phyloP scores from a whole-genome alignment of 306 rosid genomes.

The Cucurbita ficifolia region DNA sequence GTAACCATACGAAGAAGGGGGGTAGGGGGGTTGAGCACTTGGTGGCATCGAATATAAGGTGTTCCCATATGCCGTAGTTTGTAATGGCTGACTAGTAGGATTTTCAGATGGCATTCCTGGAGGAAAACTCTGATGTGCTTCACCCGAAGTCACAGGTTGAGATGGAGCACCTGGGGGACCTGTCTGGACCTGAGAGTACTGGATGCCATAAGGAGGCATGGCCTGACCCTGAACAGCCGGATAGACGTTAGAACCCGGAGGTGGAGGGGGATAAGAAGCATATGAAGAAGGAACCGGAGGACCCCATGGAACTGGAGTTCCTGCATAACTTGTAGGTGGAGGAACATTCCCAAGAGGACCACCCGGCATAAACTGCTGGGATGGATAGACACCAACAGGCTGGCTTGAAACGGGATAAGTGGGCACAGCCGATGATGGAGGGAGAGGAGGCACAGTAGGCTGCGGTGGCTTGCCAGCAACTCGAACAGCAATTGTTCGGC shows the following conservation, averaged over 20 bases:
- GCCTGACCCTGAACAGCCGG: slow-evolving; percentile 69
- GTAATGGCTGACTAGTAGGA: slow-evolving; percentile 35
- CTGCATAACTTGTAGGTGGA: slow-evolving; percentile 48
- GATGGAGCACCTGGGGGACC: slow-evolving; percentile 78
- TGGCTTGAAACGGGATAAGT: slow-evolving; percentile 66
- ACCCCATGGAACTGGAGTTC: slow-evolving; percentile 88
- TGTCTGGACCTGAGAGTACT: slow-evolving; percentile 57
- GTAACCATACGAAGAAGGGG: slow-evolving; percentile 61
- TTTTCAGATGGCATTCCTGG: slow-evolving; percentile 83
- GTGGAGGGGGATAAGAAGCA: slow-evolving; percentile 69
- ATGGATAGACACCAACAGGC: slow-evolving; percentile 68
- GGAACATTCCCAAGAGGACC: slow-evolving; percentile 53
- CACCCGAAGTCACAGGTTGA: slow-evolving; percentile 50
- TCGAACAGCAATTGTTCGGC: slow-evolving; percentile 90
- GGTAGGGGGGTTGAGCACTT: slow-evolving; percentile 46
- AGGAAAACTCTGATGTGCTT: slow-evolving; percentile 68
- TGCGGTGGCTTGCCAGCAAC: slow-evolving; percentile 98
- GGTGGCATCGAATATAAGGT: slow-evolving; percentile 46
- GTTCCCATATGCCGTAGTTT: slow-evolving; percentile 42
- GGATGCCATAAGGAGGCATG: slow-evolving; percentile 65
- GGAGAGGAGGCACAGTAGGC: slow-evolving; percentile 80
- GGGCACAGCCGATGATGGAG: slow-evolving; percentile 56
- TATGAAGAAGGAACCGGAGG: slow-evolving; percentile 79
- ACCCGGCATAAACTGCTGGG: slow-evolving; percentile 72
- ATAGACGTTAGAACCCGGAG: slow-evolving; percentile 71